Conservation (phyloP, 2,329 filamentous ascomycete species). For the Fusarium sp. region DNA sequence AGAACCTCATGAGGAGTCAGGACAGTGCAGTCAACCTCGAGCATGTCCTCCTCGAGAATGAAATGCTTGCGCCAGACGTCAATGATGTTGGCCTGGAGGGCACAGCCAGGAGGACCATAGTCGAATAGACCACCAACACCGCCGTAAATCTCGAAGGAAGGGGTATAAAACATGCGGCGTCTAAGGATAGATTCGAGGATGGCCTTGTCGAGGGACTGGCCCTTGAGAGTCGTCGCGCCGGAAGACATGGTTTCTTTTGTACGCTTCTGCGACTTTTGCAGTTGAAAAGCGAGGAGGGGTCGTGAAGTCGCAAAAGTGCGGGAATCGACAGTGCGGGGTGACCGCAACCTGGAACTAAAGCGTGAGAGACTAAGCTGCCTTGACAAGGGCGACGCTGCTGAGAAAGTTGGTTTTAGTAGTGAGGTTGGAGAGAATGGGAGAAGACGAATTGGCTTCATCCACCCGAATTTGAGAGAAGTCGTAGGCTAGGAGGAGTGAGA, state of each 20-base stretch:
- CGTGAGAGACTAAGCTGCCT: constrained; percentile 33
- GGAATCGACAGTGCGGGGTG: constrained; percentile 38
- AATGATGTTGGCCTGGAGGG: constrained; percentile 87
- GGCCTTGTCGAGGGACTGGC: constrained; percentile 86
- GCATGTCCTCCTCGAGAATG: constrained; percentile 91
- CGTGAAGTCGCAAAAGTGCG: constrained; percentile 48
- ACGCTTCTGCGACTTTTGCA: constrained; percentile 43
- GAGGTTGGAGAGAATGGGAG: constrained; percentile 33
- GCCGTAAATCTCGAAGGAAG: constrained; percentile 94
- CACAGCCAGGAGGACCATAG: constrained; percentile 89
- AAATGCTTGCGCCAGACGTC: constrained; percentile 95
- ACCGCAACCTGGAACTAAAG: constrained; percentile 33
- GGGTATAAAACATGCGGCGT: constrained; percentile 92
- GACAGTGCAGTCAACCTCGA: constrained; percentile 93
- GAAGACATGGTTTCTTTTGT: constrained; percentile 56
- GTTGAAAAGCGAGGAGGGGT: constrained; percentile 47
- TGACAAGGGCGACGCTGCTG: constrained; percentile 29
- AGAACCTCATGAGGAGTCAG: constrained; percentile 93
- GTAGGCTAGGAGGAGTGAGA: constrained; percentile 27
- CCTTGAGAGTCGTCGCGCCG: constrained; percentile 80
- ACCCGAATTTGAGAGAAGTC: constrained; percentile 36
- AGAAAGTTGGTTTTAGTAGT: constrained; percentile 12
- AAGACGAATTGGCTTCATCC: constrained; percentile 48
- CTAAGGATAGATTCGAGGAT: constrained; percentile 86
- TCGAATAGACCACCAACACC: constrained; percentile 91